Percentiles rank a stretch among this genome's conserved stretches.
Conservation (phyloP, 2,329 filamentous ascomycete species). For the Macroventuria anomochaeta region DNA sequence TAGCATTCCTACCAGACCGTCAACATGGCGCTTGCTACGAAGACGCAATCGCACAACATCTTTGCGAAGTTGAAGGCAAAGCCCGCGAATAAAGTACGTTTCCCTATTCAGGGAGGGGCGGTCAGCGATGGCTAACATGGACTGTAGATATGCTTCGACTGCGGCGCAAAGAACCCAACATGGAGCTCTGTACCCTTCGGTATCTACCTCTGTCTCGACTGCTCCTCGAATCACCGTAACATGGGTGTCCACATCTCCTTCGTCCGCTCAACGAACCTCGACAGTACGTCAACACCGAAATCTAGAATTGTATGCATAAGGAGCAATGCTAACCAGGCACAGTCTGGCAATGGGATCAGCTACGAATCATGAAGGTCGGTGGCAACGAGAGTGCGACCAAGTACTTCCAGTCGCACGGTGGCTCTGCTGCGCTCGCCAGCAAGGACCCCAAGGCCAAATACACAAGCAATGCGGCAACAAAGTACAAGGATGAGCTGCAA, state of each 20-base stretch:
- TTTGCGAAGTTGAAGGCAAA: slow-evolving; percentile 97
- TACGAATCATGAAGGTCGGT: slow-evolving; percentile 96
- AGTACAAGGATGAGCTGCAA: slow-evolving; percentile 98
- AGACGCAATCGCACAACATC: slow-evolving; percentile 94
- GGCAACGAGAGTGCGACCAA: slow-evolving; percentile 98
- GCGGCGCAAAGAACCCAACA: slow-evolving; percentile 94
- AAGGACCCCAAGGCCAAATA: slow-evolving; percentile 98
- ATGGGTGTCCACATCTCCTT: slow-evolving; percentile 99
- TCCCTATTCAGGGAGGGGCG: slow-evolving; percentile 19
- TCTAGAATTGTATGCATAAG: slow-evolving; percentile 48
- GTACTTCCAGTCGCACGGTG: slow-evolving; percentile 96
- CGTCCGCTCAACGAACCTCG: slow-evolving; percentile 96
- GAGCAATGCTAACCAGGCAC: slow-evolving; percentile 49
- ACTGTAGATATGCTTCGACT: slow-evolving; percentile 92
- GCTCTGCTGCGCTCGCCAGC: slow-evolving; percentile 89
- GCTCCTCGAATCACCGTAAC: slow-evolving; percentile 95
- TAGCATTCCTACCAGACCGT: slow-evolving; percentile 28
- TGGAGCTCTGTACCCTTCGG: slow-evolving; percentile 98
- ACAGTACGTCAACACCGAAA: slow-evolving; percentile 70
- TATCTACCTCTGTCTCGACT: slow-evolving; percentile 98
- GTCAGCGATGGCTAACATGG: slow-evolving; percentile 32
- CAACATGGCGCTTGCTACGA: slow-evolving; percentile 73
- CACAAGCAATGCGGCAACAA: slow-evolving; percentile 87
- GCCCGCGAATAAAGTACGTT: slow-evolving; percentile 85
- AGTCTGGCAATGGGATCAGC: slow-evolving; percentile 97